Base-by-base conservation (phyloP, 768 basidiomycete genomes). In the Rhizopogon rudus region DNA sequence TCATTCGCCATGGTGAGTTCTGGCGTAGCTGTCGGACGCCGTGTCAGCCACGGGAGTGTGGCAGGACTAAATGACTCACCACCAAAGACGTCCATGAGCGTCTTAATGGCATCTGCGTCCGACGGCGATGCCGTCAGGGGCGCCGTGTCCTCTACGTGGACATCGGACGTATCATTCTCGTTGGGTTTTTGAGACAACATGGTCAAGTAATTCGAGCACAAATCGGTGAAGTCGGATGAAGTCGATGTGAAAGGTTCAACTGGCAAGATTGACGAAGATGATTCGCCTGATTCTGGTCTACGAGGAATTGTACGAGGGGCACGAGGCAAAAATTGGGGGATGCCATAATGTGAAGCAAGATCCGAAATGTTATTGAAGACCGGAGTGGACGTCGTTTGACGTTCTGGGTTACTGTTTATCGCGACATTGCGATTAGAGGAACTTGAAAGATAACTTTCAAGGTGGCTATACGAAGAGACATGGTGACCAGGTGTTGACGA, bases 271-370 rank as follows among this genome's bases (percentile, higher is more conserved):
- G 68, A 53, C 39, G 64, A 67, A 55, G 71, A 63, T 52, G 66
- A 41, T 62, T 75, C 66, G 63, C 64, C 55, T 57, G 73, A 65
- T 50, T 63, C 60, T 62, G 68, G 53, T 68, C 71, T 73, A 65
- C 68, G 77, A 55, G 79, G 76, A 61, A 75, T 76, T 67, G 82
- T 81, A 52, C 81, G 79, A 57, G 88, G 88, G 54, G 82, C 81
- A 51, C 81, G 82, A 44, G 88, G 88, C 46, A 91, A 70, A 59
- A 76, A 79, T 61, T 83, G 80, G 57, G 88, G 88, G 67, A 90
- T 82, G 72, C 87, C 88, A 88, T 89, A 83, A 56, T 88, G 88
- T 65, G 83, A 77, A 63, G 87, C 84, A 54, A 87, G 74, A 74
- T 86, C 88, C 72, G 80, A 78, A 52, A 83, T 73, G 69, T 81